Evolutionary conservation across 768 basidiomycete species (phyloP).

Genomic region (Hypsizygus marmoreus): DNA sequence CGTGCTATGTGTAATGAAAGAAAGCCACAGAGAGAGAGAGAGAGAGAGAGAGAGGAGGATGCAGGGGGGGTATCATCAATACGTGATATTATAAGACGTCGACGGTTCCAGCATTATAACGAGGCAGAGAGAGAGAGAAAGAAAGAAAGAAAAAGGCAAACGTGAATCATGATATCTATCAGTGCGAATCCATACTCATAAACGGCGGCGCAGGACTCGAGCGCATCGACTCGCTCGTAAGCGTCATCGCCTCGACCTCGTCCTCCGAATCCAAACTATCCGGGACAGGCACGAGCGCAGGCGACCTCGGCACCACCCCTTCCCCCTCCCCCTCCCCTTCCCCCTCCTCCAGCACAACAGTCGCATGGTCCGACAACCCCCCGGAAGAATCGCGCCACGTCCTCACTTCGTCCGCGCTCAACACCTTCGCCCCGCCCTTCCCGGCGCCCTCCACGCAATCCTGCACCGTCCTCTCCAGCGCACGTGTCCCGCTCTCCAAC

Average conservation of each 20-base stretch:
- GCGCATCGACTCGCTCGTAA: slow-evolving; percentile 26
- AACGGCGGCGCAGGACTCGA: slow-evolving; percentile 36
- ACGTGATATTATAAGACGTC: slow-evolving; percentile 3
- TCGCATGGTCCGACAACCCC: slow-evolving; percentile 12
- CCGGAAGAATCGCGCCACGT: slow-evolving; percentile 50
- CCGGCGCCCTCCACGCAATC: slow-evolving; percentile 51
- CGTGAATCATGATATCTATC: slow-evolving; percentile 7
- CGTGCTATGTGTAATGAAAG: slow-evolving; percentile 14
- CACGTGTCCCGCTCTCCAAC: slow-evolving; percentile 56
- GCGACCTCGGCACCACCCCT: slow-evolving; percentile 24
- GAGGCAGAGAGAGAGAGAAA: too few species aligned
- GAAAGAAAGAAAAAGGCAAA: slow-evolving; percentile 12
- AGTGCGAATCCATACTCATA: slow-evolving; percentile 36
- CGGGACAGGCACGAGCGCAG: slow-evolving; percentile 19
- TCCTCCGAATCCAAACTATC: slow-evolving; percentile 35
- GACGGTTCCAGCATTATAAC: too few species aligned
- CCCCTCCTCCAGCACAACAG: slow-evolving; percentile 22
- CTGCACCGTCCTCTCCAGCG: slow-evolving; percentile 58
- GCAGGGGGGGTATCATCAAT: slow-evolving; percentile 9
- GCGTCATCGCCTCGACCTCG: slow-evolving; percentile 42
- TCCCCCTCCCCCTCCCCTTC: slow-evolving; percentile 33
- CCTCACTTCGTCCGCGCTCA: slow-evolving; percentile 72
- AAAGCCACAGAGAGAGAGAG: too few species aligned
- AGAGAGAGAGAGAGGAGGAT: slow-evolving; percentile 4
- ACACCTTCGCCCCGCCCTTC: slow-evolving; percentile 61